phyloP scores from a whole-genome alignment of 2,329 filamentous ascomycete species.

The Aureobasidium sp. region DNA sequence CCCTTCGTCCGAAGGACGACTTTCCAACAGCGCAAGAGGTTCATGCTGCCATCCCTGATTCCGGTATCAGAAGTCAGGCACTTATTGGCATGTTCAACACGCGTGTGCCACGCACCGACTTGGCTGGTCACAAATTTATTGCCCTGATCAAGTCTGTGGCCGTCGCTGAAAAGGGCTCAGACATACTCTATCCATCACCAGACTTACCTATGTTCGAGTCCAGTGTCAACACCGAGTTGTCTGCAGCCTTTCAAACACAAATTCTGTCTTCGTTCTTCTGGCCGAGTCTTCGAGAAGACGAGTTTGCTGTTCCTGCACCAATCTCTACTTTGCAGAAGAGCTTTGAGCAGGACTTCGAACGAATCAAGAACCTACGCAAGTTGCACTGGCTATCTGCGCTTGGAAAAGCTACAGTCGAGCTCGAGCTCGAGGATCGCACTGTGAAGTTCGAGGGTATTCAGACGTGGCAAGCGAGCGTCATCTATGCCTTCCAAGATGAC shows the following conservation, averaged over 20 bases:
- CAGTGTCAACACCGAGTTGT: not conserved
- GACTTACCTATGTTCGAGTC: conserved; percentile 61
- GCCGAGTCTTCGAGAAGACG: conserved; percentile 68
- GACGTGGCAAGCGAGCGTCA: conserved; percentile 80
- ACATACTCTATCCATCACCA: conserved; percentile 32
- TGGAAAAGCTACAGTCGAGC: conserved; percentile 68
- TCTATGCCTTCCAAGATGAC: conserved; percentile 65
- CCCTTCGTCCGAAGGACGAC: conserved; percentile 22
- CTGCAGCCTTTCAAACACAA: conserved; percentile 58
- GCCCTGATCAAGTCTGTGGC: conserved; percentile 10
- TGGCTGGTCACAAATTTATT: not conserved
- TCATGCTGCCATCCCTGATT: conserved; percentile 25
- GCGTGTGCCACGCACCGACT: not conserved
- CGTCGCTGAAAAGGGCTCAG: not conserved
- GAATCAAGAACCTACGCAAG: conserved; percentile 73
- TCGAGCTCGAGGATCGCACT: conserved; percentile 74
- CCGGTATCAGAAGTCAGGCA: conserved; percentile 26
- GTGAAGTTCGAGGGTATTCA: conserved; percentile 61
- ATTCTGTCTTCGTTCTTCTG: conserved; percentile 91
- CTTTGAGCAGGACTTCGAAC: conserved; percentile 70
- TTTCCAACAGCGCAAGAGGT: conserved; percentile 24
- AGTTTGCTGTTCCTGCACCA: conserved; percentile 53
- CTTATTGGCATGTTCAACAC: conserved; percentile 14
- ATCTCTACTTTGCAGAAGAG: conserved; percentile 53
- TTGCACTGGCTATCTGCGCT: conserved; percentile 81